A percentile compares a stretch with the other conserved stretches of the same genome.
These are phyloP conservation scores for Fusarium zealandicum DNA, from an alignment of 2,329 filamentous ascomycete genomes.

Conservation along the genomic window DNA sequence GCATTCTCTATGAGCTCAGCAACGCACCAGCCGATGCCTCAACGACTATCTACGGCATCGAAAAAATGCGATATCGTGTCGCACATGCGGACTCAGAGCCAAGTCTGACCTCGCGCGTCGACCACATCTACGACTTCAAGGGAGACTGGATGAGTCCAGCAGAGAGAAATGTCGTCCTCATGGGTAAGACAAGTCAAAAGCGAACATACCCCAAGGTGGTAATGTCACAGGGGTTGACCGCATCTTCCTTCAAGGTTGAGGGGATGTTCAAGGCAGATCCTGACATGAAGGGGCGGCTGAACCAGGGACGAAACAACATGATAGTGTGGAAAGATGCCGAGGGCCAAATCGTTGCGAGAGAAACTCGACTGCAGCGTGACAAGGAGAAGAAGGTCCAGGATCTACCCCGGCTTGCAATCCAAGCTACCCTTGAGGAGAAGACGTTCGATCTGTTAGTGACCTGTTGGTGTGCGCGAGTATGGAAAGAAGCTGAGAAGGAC, in stretches of 20 bases:
- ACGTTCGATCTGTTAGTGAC: conserved; percentile 41
- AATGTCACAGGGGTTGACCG: conserved; percentile 26
- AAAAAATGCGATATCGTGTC: conserved; percentile 40
- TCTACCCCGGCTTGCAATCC: conserved; percentile 37
- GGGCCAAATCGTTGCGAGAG: conserved; percentile 36
- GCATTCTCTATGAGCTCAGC: conserved; percentile 39
- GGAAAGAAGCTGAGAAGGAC: conserved; percentile 38
- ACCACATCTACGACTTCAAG: conserved; percentile 44
- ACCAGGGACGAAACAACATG: conserved; percentile 32
- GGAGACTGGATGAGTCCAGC: conserved; percentile 12
- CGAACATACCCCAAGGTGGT: conserved; percentile 28
- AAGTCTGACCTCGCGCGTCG: conserved; percentile 28
- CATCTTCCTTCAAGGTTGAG: conserved; percentile 32
- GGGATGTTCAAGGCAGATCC: conserved; percentile 37
- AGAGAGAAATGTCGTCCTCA: conserved; percentile 20
- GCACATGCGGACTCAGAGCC: conserved; percentile 15
- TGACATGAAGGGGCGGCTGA: conserved; percentile 29
- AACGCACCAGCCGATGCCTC: conserved; percentile 32
- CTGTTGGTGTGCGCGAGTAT: conserved; percentile 42
- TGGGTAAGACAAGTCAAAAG: conserved; percentile 33
- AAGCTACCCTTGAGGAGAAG: conserved; percentile 33
- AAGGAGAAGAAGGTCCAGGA: conserved; percentile 22
- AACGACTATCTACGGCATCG: conserved; percentile 30
- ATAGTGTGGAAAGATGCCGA: conserved; percentile 35
- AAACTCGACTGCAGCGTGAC: conserved; percentile 34